Evolutionary conservation across 345 rosid genomes (phyloP), one percentile per base, ranked within the genome.

Genomic region (Cardiospermum halicacabum): DNA sequence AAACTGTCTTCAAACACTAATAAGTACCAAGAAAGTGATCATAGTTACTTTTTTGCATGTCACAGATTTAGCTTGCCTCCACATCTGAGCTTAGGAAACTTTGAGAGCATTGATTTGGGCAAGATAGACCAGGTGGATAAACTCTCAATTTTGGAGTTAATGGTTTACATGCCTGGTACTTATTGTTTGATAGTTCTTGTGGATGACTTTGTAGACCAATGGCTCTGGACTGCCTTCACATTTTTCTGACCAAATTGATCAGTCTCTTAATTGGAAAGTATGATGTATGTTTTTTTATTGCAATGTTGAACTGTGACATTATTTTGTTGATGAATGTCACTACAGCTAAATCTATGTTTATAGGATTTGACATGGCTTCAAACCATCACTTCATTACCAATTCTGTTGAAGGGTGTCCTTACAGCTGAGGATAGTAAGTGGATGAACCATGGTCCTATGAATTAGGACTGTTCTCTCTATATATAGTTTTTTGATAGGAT

Each of bases 201-300:
- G 30, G 18, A 7, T 68, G 54, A 58, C 45, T 50, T 31, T 69
- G 72, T 83, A 93, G 99, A 75, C 85, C 6, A 12, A 80, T 59
- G 99, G 82, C 68, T 93, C 97, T 22, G 99, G 99, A 39, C 76
- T 93, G 56, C 92, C 97, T 50, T 90, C 96, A 4, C 91, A 93
- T 81, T 92, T 78, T 68, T 92, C 92, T 15, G 84, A 85, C 68
- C 99, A 91, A 87, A 59, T 79, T 53, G 99, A 93, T 63, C 77
- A 53, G 28, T 78, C 96, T 47, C 91, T 93, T 39, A 90, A 81
- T 84, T 91, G 99, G 99, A 87, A 88, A 87, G 99, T 93, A 54
- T 24, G 67, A 18, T 43, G 1, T 18, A 7, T 43, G 48, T 40
- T 16, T 39, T 3, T 37, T 43, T 42, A 12, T 40, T 3, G 12